Percentiles rank a stretch among this genome's conserved stretches.
Conservation (phyloP, 371 early-diverging fungal genomes). For the Choanephora cucurbitarum region DNA sequence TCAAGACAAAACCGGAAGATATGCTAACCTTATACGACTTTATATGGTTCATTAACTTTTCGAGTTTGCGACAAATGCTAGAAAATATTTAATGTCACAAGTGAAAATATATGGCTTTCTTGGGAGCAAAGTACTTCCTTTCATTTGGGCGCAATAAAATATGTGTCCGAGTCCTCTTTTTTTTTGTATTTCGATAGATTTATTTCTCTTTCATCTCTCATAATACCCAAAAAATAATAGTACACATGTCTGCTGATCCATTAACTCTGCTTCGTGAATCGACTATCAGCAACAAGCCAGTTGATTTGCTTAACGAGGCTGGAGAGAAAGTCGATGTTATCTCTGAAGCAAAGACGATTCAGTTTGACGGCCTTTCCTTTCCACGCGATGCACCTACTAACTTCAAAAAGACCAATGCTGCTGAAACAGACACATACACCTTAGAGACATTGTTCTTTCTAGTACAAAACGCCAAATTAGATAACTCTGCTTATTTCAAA, state of each 20-base stretch:
- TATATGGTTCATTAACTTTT: too few relatives aligned
- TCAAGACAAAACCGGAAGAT: too few relatives aligned
- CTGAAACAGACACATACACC: conserved; percentile 63
- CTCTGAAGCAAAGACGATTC: conserved; percentile 56
- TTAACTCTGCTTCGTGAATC: conserved; percentile 64
- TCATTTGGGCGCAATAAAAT: too few relatives aligned
- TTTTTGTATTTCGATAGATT: too few relatives aligned
- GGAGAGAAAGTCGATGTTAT: conserved; percentile 54
- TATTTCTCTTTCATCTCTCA: too few relatives aligned
- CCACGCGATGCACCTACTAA: conserved; percentile 62
- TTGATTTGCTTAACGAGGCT: conserved; percentile 47
- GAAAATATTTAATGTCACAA: too few relatives aligned
- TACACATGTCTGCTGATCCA: conserved; percentile 39
- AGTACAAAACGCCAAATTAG: conserved; percentile 60
- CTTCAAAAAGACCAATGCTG: conserved; percentile 55
- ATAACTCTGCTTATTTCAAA: conserved; percentile 75
- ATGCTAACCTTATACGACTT: too few relatives aligned
- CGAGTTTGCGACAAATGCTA: too few relatives aligned
- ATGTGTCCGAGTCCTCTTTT: too few relatives aligned
- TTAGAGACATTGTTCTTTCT: conserved; percentile 81
- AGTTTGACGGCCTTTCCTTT: conserved; percentile 55
- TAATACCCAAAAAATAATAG: too few relatives aligned
- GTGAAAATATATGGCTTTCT: too few relatives aligned
- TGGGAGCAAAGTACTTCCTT: too few relatives aligned
- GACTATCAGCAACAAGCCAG: conserved; percentile 57